Conservation (phyloP, 495 filamentous ascomycete species). For the Astrothelium macrocarpum region DNA sequence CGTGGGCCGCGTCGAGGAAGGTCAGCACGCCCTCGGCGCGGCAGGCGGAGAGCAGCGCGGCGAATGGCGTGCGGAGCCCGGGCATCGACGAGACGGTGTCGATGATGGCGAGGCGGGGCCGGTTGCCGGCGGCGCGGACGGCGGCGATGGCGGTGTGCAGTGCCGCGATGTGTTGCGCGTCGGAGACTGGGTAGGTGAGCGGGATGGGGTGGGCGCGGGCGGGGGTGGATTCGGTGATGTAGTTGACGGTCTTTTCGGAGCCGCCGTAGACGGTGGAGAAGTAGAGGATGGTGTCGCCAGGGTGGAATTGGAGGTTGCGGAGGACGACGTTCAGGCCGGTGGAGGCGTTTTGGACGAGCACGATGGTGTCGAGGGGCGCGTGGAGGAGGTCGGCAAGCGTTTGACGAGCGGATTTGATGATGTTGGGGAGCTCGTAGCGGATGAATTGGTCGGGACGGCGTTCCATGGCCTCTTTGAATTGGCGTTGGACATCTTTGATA, state of each 20-base stretch:
- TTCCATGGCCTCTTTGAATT: conserved; percentile 54
- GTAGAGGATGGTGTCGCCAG: conserved; percentile 33
- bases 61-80: conserved; percentile 70
- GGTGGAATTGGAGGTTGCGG: conserved; percentile 50
- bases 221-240: conserved; percentile 51
- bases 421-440: conserved; percentile 42
- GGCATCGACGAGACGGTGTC: conserved; percentile 69
- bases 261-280: conserved; percentile 72
- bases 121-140: conserved; percentile 14
- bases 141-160: conserved; percentile 6
- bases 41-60: conserved; percentile 52
- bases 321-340: conserved; percentile 72
- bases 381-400: conserved; percentile 56
- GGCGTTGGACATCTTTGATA: conserved; percentile 47
- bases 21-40: conserved; percentile 51
- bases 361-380: conserved; percentile 51
- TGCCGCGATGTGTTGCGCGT: conserved; percentile 41
- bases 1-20: conserved; percentile 74
- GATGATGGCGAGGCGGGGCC: conserved; percentile 55
- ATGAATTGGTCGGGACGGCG: conserved; percentile 62
- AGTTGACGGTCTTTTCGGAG: conserved; percentile 60
- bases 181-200: conserved; percentile 49
- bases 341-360: conserved; percentile 76
- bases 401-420: conserved; percentile 53
- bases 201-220: conserved; percentile 35